Evolutionary conservation across 768 basidiomycete species (phyloP).

Genomic region (Jaapia argillacea): DNA sequence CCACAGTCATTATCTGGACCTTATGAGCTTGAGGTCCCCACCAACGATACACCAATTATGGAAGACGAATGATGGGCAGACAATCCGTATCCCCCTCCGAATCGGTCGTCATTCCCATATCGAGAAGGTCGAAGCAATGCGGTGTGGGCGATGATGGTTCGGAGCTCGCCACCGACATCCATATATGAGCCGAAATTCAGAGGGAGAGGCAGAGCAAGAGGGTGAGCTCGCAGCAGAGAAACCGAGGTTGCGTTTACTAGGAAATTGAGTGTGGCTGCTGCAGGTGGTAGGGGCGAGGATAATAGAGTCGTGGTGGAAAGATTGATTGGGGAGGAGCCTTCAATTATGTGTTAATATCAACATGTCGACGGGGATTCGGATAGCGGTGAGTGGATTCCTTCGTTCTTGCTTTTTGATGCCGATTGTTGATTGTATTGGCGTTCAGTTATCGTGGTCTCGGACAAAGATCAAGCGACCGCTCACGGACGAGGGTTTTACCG

Average conservation of each 20-base stretch:
- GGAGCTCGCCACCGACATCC: conserved; percentile 71
- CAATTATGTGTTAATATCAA: conserved; percentile 99
- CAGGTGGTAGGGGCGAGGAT: conserved; percentile 28
- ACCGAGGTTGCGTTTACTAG: conserved; percentile 48
- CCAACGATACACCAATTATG: conserved; percentile 6
- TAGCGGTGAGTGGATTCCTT: conserved; percentile 58
- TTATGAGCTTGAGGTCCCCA: conserved; percentile 30
- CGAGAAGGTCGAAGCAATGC: conserved; percentile 8
- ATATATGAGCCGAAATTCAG: conserved; percentile 81
- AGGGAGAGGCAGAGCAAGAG: conserved; percentile 68
- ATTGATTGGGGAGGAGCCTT: conserved; percentile 94
- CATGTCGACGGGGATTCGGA: conserved; percentile 97
- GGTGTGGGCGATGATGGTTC: conserved; percentile 33
- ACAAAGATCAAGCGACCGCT: conserved; percentile 87
- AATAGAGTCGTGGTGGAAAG: conserved; percentile 77
- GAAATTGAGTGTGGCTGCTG: conserved; percentile 12
- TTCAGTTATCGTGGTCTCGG: conserved; percentile 87
- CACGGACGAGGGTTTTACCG: conserved; percentile 77
- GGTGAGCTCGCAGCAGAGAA: conserved; percentile 52
- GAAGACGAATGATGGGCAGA: conserved; percentile 9
- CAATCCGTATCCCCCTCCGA: too few species aligned
- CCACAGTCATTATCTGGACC: conserved; percentile 61
- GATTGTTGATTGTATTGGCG: too few species aligned
- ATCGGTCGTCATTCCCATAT: conserved; percentile 17
- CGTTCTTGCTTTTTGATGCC: conserved; percentile 1